Evolutionary conservation across 192 early-diverging fungal genomes (phyloP), one percentile per base, ranked within the genome.

Genomic region (Podila clonocystis): DNA sequence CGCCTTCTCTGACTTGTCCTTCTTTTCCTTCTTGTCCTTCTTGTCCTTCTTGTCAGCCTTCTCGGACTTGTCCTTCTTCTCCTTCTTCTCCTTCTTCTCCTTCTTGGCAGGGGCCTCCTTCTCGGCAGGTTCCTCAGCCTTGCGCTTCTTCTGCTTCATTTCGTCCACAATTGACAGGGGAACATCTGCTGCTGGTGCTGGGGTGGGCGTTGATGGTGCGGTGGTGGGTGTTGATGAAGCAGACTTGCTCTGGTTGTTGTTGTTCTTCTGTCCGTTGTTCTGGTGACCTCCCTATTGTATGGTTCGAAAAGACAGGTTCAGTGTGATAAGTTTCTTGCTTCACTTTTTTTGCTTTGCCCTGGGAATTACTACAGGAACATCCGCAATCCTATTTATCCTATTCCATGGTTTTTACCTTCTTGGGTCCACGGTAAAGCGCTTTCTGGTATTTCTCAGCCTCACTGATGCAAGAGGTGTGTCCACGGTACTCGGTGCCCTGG

Each of bases 401-500:
- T 4, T 45, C 41, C 41, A 15, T 45, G 15, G 15, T 45, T 0
- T 59, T 22, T 82, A 88, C 90, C 89, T 92, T 93, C 75, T 94
- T 92, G 33, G 85, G 79, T 55, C 87, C 89, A 79, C 94, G 92
- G 83, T 94, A 95, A 33, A 95, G 78, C n/a, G 86, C 73, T 70
- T 93, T 93, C 74, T 97, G 91, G 82, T 97, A 97, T 77, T 99
- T 99, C 86, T 99, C 94, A 0, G 91, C 94, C 73, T 99, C 97
- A 15, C 90, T 91, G 22, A 99, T 97, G 82, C 97, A 99, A 5
- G 88, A 89, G 2, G 92, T 96, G 82, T 99, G 97, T 28, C 86
- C 74, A 41, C 91, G 86, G 85, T 96, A 97, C 50, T 87, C 86
- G 9, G 82, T 85, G 58, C 94, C 94, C 28, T 87, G 79, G 84